Conservation (phyloP, 164 flowering plant genomes). For the Dillenia suffruticosa region DNA sequence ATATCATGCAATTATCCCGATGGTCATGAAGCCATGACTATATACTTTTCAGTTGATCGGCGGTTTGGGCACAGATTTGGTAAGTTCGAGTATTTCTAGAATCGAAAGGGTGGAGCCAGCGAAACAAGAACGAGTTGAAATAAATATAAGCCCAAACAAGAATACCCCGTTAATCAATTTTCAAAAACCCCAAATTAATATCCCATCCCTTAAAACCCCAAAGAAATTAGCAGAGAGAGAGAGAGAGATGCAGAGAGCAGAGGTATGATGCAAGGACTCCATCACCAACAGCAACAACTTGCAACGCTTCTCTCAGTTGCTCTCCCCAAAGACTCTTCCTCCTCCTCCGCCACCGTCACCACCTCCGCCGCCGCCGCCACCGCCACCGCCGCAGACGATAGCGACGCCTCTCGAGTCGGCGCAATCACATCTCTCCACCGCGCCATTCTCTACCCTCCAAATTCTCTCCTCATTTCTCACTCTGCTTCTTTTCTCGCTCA, state of each 20-base stretch:
- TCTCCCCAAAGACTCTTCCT: slow-evolving; percentile 54
- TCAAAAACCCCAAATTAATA: neutral
- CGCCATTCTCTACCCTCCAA: slow-evolving; percentile 76
- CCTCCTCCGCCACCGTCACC: slow-evolving; percentile 21
- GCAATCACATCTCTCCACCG: slow-evolving; percentile 81
- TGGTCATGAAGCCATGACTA: too few relatives aligned
- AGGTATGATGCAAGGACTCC: slow-evolving; percentile 75
- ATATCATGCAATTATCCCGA: too few relatives aligned
- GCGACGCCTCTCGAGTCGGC: slow-evolving; percentile 55
- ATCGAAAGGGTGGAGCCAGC: neutral
- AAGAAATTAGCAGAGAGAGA: neutral
- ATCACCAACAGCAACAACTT: slow-evolving; percentile 84
- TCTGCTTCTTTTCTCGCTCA: slow-evolving; percentile 79
- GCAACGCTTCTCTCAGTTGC: slow-evolving; percentile 77
- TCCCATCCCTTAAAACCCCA: neutral
- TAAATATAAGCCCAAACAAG: neutral
- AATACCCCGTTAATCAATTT: neutral
- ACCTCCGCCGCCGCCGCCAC: slow-evolving; percentile 19
- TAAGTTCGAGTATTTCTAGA: too few relatives aligned
- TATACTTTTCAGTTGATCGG: too few relatives aligned
- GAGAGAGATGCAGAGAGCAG: slow-evolving; percentile 8
- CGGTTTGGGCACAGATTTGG: too few relatives aligned
- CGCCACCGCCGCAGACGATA: slow-evolving; percentile 28
- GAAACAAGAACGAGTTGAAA: neutral
- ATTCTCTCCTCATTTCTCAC: slow-evolving; percentile 78